Evolutionary conservation across 805 yeast genomes (phyloP), one percentile per base, ranked within the genome.

Genomic region (Myxozyma geophila): DNA sequence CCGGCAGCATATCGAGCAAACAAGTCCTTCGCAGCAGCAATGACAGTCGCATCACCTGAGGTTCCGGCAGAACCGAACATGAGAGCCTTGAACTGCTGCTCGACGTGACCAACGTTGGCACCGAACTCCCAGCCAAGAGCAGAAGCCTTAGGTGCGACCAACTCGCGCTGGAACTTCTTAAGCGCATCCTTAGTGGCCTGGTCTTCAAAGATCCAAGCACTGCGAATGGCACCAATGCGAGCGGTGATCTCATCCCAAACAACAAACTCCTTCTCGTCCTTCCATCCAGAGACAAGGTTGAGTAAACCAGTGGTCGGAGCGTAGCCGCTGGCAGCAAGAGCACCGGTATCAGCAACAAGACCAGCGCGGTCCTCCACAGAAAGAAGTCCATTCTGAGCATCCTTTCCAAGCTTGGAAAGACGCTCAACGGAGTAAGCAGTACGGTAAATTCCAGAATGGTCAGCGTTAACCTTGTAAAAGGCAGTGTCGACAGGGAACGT

Each of bases 21-120:
- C 71, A 82, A 76, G 17, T 63, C 71, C 58, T 74, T 68, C 19
- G 78, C 79, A 17, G 66, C 67, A 39, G 71, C 71, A 50, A 74
- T 71, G 43, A 73, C 75, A 58, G 74, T 78, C 59, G 71, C 72
- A 43, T 71, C 78, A 28, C 70, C 78, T 36, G 71, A 71, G 19
- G 67, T 59, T 36, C 74, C 75, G 2, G 80, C 77, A 23, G 72
- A 67, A n/a, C 66, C 64, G 60, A 77, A 77, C 74, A 90, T 79
- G 36, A 82, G 76, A 7, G 87, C 79, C 78, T 88, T 89, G 75
- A 90, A 81, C 74, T 87, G 85, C 74, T 87, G 88, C n/a, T 80
- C 82, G 53, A 84, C 82, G 50, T 76, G 74, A 23, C 74, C 70
- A 70, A 83, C 86, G 10, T 87, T 80, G 69, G 85, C 90, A 35